Percentiles rank a stretch among this genome's conserved stretches.
These are phyloP conservation scores for Colletotrichum sp. DNA, from an alignment of 2,329 filamentous ascomycete genomes.

Conservation along the genomic window DNA sequence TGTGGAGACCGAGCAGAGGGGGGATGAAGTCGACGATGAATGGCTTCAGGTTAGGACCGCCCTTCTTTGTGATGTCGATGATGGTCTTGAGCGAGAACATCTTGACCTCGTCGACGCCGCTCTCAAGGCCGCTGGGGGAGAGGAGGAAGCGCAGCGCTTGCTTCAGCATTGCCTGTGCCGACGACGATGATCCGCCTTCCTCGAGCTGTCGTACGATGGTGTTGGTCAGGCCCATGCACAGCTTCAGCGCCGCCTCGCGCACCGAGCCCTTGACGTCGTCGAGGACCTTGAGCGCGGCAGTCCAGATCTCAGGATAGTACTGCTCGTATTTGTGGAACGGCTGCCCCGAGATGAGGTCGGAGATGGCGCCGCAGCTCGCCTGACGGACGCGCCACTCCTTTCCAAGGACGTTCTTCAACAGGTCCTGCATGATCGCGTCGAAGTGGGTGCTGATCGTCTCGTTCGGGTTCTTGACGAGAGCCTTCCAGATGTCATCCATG, in stretches of 20 bases:
- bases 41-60: conserved; percentile 76
- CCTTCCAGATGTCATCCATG: conserved; percentile 98
- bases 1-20: conserved; percentile 80
- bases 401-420: conserved; percentile 84
- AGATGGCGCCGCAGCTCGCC: conserved; percentile 88
- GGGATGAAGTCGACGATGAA: conserved; percentile 85
- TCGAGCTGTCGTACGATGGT: conserved; percentile 86
- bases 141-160: conserved; percentile 90
- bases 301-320: conserved; percentile 87
- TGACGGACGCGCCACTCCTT: conserved; percentile 94
- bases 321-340: conserved; percentile 79
- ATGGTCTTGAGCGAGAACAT: conserved; percentile 83
- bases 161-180: conserved; percentile 79
- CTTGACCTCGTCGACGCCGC: conserved; percentile 85
- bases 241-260: conserved; percentile 76
- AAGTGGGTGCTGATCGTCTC: conserved; percentile 82
- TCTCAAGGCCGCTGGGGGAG: conserved; percentile 88
- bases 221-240: conserved; percentile 85
- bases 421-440: conserved; percentile 85
- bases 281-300: conserved; percentile 84
- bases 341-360: conserved; percentile 84
- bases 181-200: conserved; percentile 72
- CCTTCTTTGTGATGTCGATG: conserved; percentile 88
- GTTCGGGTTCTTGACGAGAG: conserved; percentile 87
- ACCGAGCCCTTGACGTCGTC: conserved; percentile 97